Conservation (phyloP, 2,329 filamentous ascomycete genomes). For the Sphaerulina vaccinii region DNA sequence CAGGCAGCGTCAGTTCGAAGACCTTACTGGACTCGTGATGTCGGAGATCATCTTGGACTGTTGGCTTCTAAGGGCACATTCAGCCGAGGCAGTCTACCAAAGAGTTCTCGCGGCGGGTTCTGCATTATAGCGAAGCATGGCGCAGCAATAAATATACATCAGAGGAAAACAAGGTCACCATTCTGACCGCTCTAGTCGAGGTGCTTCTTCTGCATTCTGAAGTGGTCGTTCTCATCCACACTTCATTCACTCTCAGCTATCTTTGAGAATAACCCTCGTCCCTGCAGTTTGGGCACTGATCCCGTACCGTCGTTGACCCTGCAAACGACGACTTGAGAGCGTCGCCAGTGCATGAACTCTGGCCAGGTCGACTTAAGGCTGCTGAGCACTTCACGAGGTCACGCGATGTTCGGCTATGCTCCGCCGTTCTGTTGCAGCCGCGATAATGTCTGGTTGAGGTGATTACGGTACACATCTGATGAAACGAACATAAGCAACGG, state of each 20-base stretch:
- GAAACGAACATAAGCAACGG: too few relatives aligned
- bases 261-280: conserved; percentile 1
- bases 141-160: neutral
- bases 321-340: neutral
- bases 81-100: neutral
- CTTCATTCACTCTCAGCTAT: neutral
- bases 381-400: too few relatives aligned
- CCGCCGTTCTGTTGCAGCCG: too few relatives aligned
- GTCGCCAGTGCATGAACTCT: too few relatives aligned
- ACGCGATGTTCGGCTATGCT: too few relatives aligned
- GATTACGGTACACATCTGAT: too few relatives aligned
- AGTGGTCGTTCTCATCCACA: neutral
- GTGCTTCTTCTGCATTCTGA: neutral
- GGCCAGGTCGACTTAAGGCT: too few relatives aligned
- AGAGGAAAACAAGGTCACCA: neutral
- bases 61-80: neutral
- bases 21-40: conserved; percentile 1
- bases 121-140: neutral
- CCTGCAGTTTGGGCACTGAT: neutral
- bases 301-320: neutral
- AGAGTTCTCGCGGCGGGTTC: neutral
- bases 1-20: neutral
- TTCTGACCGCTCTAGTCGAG: conserved; percentile 1
- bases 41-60: conserved; percentile 3
- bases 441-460: too few relatives aligned